Evolutionary conservation across 169 alveolate genomes (phyloP), one percentile per base, ranked within the genome.

Genomic region (Plasmodium adleri): DNA sequence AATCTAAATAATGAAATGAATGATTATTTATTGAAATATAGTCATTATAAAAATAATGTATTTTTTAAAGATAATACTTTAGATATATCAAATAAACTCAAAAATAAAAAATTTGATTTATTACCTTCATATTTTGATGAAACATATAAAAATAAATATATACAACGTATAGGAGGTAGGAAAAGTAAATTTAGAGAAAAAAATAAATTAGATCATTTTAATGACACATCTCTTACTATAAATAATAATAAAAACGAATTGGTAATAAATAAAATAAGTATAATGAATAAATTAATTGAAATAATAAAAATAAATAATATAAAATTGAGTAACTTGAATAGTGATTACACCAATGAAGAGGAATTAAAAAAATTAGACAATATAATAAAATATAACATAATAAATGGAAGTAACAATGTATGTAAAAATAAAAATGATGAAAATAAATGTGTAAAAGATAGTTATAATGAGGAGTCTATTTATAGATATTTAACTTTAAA

Each of bases 1-100:
- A 59, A 78, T 12, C 56, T 92, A 54, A 86, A 88, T 20, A 74
- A 91, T n/a, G 92, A 93, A 28, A 64, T 93, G 73, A 68, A 88
- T 39, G 86, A 93, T 12, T 64, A 85, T 20, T 63, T 88, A 3
- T 49, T 93, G 47, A 80, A 68, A 32, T 80, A 80, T 56, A 68
- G 74, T 68, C 66, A 80, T 62, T 80, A 68, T 59, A 80, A 72
- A 49, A 80, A 58, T 58, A 39, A 80, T 80, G 85, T 59, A 13
- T 50, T 80, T 17, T 68, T 80, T 24, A 73, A 68, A 58, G 90
- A 68, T 22, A 58, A 68, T 20, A 66, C 72, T n/a, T 9, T 59
- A 12, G 60, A 80, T 10, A 50, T 80, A 50, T 22, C 47, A 3
- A 68, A 80, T 9, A 66, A 68, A 58, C 67, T 80, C 83, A 54